These are phyloP conservation scores for Vitellaria paradoxa DNA, from an alignment of 179 eudicot species.

Conservation along the genomic window DNA sequence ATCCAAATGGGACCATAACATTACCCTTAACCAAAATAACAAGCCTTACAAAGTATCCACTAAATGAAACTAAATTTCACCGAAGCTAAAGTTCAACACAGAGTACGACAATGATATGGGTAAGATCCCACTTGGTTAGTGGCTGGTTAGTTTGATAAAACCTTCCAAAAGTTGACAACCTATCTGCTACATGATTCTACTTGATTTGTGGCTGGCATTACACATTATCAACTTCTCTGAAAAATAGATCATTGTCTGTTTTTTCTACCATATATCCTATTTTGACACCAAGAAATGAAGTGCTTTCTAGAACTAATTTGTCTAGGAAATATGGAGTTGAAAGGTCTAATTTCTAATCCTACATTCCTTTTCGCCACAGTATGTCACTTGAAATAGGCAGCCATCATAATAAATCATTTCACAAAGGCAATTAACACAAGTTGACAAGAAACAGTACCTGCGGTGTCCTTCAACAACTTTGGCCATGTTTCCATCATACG, in stretches of 20 bases:
- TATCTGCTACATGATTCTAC: background rate
- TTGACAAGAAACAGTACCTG: constrained; percentile 35
- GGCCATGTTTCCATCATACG: constrained; percentile 79
- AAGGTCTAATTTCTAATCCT: background rate
- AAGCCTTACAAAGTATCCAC: background rate
- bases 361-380: background rate
- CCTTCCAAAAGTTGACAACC: background rate
- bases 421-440: background rate
- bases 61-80: background rate
- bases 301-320: too few relatives aligned
- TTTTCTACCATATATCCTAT: too few relatives aligned
- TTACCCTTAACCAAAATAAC: background rate
- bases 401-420: background rate
- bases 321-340: background rate
- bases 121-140: constrained; percentile 9
- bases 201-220: background rate
- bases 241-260: too few relatives aligned
- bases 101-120: background rate
- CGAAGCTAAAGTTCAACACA: background rate
- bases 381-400: background rate
- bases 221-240: constrained; percentile 1
- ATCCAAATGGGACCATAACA: too few relatives aligned
- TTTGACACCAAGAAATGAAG: too few relatives aligned
- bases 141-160: background rate
- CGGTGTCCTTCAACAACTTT: constrained; percentile 77